phyloP scores from a whole-genome alignment of 768 basidiomycete species.

The Astraeus odoratus region DNA sequence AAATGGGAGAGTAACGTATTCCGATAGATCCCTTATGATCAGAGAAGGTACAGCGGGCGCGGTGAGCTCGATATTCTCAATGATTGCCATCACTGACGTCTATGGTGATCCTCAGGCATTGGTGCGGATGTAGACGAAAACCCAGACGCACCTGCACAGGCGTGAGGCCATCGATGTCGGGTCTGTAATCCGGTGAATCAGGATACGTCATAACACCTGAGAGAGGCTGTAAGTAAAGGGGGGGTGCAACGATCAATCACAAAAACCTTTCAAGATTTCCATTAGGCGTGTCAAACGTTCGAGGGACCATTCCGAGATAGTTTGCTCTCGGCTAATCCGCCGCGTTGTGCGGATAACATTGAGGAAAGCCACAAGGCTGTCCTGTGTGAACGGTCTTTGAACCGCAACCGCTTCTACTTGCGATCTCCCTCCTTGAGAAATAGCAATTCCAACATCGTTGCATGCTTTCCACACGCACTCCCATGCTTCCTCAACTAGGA shows the following conservation, averaged over 20 bases:
- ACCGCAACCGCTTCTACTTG: conserved; percentile 5
- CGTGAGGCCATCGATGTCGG: conserved; percentile 76
- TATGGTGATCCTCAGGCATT: conserved; percentile 30
- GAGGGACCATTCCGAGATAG: conserved; percentile 54
- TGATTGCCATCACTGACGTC: conserved; percentile 64
- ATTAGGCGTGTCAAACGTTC: conserved; percentile 62
- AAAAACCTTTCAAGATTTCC: conserved; percentile 66
- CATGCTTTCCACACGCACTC: conserved; percentile 67
- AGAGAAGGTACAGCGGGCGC: conserved; percentile 59
- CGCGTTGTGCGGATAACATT: conserved; percentile 62
- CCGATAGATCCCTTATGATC: conserved; percentile 76
- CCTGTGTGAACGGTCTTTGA: conserved; percentile 41
- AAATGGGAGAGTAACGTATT: conserved; percentile 84
- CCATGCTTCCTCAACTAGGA: conserved; percentile 41
- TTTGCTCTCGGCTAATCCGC: conserved; percentile 40
- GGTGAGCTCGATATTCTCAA: conserved; percentile 61
- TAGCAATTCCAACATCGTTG: conserved; percentile 53
- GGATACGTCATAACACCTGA: conserved; percentile 74
- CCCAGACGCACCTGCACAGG: conserved; percentile 61
- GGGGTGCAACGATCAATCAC: background rate
- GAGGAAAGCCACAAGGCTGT: conserved; percentile 77
- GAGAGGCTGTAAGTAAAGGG: background rate
- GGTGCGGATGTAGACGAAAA: background rate
- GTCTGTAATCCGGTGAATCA: conserved; percentile 77
- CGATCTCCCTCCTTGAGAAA: conserved; percentile 28